Evolutionary conservation across 2,329 filamentous ascomycete genomes (phyloP).

Genomic region (Colletotrichum endophyticum): DNA sequence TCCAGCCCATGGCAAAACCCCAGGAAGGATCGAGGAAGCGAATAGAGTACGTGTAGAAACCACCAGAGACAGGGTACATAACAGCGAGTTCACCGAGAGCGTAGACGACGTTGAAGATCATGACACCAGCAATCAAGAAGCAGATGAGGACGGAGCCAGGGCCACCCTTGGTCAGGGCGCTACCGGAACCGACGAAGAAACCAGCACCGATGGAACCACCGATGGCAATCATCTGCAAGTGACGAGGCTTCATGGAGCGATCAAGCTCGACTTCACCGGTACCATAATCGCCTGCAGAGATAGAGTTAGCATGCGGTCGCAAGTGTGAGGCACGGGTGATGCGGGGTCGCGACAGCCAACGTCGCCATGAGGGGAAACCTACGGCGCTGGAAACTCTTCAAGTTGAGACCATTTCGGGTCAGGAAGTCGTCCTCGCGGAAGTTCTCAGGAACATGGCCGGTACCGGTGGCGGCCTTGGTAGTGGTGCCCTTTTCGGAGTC

Average conservation of each 20-base stretch:
- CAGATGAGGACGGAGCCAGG: constrained; percentile 51
- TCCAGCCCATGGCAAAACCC: constrained; percentile 60
- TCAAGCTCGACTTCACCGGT: constrained; percentile 39
- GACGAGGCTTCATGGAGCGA: constrained; percentile 58
- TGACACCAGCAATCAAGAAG: constrained; percentile 61
- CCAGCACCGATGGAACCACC: constrained; percentile 67
- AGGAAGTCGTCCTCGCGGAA: constrained; percentile 35
- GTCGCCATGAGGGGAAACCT: constrained; percentile 19
- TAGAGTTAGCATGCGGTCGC: not conserved
- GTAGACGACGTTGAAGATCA: constrained; percentile 66
- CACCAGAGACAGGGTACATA: constrained; percentile 66
- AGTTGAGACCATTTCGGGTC: constrained; percentile 42
- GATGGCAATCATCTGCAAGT: constrained; percentile 68
- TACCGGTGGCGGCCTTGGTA: not conserved
- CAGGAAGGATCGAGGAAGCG: constrained; percentile 68
- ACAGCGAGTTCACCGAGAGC: constrained; percentile 67
- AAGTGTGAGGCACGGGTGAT: not conserved
- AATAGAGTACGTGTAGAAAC: constrained; percentile 66
- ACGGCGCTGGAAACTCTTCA: constrained; percentile 41
- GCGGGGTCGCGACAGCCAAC: not conserved
- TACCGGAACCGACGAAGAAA: constrained; percentile 66
- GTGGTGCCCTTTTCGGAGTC: constrained; percentile 23
- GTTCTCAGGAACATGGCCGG: constrained; percentile 12
- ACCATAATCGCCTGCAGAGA: constrained; percentile 5
- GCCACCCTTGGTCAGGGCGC: constrained; percentile 55